Conservation (phyloP, 2,329 filamentous ascomycete genomes). For the Aureobasidium subglaciale region DNA sequence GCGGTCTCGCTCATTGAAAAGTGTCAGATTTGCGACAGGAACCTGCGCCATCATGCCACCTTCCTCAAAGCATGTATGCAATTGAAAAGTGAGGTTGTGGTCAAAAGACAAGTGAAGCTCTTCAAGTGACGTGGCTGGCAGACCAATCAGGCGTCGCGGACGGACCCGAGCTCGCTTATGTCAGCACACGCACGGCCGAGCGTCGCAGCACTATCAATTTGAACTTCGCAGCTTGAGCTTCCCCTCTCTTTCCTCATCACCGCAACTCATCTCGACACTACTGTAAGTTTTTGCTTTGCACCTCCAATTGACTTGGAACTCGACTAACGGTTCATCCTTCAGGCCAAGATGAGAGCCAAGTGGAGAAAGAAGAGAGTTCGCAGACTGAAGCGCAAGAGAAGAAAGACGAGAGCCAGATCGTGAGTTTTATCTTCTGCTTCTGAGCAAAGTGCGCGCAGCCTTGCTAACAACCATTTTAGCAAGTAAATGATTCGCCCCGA, state of each 20-base stretch:
- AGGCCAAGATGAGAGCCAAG: constrained; percentile 77
- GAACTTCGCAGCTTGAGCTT: constrained; percentile 17
- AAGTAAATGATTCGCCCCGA: constrained; percentile 42
- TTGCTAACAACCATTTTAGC: constrained; percentile 24
- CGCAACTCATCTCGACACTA: constrained; percentile 38
- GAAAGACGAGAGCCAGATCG: constrained; percentile 98
- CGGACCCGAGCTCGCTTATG: too few species aligned
- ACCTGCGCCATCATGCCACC: not conserved
- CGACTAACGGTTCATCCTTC: not conserved
- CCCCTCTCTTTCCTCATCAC: constrained; percentile 29
- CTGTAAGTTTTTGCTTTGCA: constrained; percentile 28
- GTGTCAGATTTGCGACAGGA: not conserved
- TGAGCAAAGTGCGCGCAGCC: not conserved
- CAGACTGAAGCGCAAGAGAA: constrained; percentile 99
- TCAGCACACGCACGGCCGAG: constrained; percentile 19
- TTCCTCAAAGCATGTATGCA: not conserved
- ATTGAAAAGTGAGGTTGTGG: not conserved
- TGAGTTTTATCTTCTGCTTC: constrained; percentile 47
- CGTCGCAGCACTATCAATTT: not conserved
- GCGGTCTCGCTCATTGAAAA: not conserved
- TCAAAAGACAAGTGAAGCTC: not conserved
- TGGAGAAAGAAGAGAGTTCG: constrained; percentile 99
- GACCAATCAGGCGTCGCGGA: too few species aligned
- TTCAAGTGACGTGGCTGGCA: too few species aligned
- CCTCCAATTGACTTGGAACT: constrained; percentile 18